Conservation (phyloP, 2,329 filamentous ascomycete genomes). For the Xylariaceae sp. region DNA sequence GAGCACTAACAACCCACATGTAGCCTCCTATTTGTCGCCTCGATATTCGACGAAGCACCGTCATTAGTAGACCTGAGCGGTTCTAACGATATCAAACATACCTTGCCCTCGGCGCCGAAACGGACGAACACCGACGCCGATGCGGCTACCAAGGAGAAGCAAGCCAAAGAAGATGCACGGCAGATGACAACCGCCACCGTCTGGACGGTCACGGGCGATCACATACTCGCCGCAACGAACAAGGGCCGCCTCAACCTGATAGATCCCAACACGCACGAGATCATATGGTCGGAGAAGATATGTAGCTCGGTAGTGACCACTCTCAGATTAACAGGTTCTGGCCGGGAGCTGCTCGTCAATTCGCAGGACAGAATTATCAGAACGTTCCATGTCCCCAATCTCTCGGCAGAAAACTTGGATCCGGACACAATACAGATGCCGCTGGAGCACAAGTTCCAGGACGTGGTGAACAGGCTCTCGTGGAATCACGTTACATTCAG, state of each 20-base stretch:
- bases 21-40: slow-evolving; percentile 80
- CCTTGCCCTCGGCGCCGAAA: slow-evolving; percentile 76
- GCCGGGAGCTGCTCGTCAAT: slow-evolving; percentile 84
- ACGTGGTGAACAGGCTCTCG: slow-evolving; percentile 87
- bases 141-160: slow-evolving; percentile 69
- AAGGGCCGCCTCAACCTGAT: slow-evolving; percentile 97
- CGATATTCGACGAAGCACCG: slow-evolving; percentile 89
- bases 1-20: slow-evolving; percentile 3
- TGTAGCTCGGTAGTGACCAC: slow-evolving; percentile 85
- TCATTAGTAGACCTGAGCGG: slow-evolving; percentile 76
- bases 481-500: slow-evolving; percentile 99
- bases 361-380: slow-evolving; percentile 92
- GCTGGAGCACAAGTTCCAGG: slow-evolving; percentile 96
- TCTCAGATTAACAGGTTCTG: slow-evolving; percentile 76
- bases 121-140: slow-evolving; percentile 66
- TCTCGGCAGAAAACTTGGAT: slow-evolving; percentile 63
- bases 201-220: slow-evolving; percentile 78
- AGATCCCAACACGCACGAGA: slow-evolving; percentile 70
- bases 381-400: slow-evolving; percentile 82
- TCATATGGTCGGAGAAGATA: slow-evolving; percentile 85
- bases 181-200: slow-evolving; percentile 91
- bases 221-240: slow-evolving; percentile 87
- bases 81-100: slow-evolving; percentile 64
- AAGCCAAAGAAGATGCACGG: slow-evolving; percentile 85
- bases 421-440: slow-evolving; percentile 82